phyloP scores from a whole-genome alignment of 176 grass and related monocot species.

The Saccharum spontaneum region DNA sequence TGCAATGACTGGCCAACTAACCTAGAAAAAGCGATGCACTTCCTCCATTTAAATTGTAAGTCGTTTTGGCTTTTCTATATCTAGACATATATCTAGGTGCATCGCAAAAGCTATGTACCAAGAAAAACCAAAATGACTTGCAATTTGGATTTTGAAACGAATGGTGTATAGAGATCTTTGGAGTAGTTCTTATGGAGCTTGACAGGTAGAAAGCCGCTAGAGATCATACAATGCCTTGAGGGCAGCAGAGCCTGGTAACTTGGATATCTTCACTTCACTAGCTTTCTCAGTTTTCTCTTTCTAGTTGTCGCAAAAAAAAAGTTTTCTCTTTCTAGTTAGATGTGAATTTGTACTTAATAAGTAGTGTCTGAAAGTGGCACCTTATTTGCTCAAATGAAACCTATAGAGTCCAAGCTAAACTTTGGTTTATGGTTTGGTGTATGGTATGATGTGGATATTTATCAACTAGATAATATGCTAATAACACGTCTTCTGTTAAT shows the following conservation, averaged over 20 bases:
- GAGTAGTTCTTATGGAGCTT: neutral
- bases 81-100: too few relatives aligned
- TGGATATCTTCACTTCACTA: neutral
- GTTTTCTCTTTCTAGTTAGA: too few relatives aligned
- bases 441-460: neutral
- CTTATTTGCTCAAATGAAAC: neutral
- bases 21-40: too few relatives aligned
- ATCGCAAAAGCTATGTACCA: too few relatives aligned
- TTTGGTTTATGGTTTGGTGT: neutral
- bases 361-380: neutral
- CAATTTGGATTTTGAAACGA: neutral
- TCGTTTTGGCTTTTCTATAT: too few relatives aligned
- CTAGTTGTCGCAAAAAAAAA: too few relatives aligned
- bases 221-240: neutral
- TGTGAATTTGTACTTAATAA: neutral
- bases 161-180: neutral
- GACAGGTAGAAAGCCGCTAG: neutral
- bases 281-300: neutral
- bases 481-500: neutral
- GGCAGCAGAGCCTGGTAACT: neutral
- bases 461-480: neutral
- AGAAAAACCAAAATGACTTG: neutral
- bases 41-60: too few relatives aligned
- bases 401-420: neutral
- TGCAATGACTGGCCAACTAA: neutral